These are phyloP conservation scores for Uronychia setigera DNA, from an alignment of 73 alveolate genomes.

Conservation along the genomic window DNA sequence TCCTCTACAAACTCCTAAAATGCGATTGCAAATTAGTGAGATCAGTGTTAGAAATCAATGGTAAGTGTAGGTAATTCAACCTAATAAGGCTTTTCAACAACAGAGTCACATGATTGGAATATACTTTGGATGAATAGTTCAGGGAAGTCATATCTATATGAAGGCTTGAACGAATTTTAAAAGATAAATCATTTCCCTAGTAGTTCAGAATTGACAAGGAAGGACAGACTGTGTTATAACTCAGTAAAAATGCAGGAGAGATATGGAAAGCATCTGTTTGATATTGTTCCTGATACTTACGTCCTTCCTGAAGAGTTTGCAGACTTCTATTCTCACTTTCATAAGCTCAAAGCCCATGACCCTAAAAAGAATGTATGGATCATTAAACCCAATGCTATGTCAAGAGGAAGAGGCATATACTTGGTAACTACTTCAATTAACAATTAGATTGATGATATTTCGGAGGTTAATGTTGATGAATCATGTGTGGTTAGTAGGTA, in stretches of 20 bases:
- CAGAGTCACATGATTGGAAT: conserved; percentile 82
- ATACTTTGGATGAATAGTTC: conserved; percentile 65
- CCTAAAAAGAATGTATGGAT: conserved; percentile 75
- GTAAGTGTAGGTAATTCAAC: conserved; percentile 38
- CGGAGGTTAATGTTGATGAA: conserved; percentile 71
- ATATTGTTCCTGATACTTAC: conserved; percentile 80
- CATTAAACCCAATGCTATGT: conserved; percentile 74
- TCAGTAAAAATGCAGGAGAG: conserved; percentile 67
- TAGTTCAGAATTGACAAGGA: conserved; percentile 75
- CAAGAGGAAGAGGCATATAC: conserved; percentile 84
- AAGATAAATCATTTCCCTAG: conserved; percentile 82
- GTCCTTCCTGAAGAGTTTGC: conserved; percentile 77
- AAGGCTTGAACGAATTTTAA: conserved; percentile 73
- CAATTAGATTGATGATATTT: conserved; percentile 63
- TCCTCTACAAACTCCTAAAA: conserved; percentile 58
- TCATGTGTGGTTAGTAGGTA: conserved; percentile 79
- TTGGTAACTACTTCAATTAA: conserved; percentile 58
- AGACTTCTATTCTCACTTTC: conserved; percentile 69
- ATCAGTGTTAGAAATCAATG: conserved; percentile 60
- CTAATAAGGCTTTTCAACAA: conserved; percentile 46
- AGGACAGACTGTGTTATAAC: conserved; percentile 75
- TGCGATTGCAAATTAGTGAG: conserved; percentile 69
- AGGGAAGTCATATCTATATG: conserved; percentile 70
- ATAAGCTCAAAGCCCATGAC: conserved; percentile 27
- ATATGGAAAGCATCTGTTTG: conserved; percentile 56